Evolutionary conservation across 2,329 filamentous ascomycete genomes (phyloP).

Genomic region (Eurotiales sp.): DNA sequence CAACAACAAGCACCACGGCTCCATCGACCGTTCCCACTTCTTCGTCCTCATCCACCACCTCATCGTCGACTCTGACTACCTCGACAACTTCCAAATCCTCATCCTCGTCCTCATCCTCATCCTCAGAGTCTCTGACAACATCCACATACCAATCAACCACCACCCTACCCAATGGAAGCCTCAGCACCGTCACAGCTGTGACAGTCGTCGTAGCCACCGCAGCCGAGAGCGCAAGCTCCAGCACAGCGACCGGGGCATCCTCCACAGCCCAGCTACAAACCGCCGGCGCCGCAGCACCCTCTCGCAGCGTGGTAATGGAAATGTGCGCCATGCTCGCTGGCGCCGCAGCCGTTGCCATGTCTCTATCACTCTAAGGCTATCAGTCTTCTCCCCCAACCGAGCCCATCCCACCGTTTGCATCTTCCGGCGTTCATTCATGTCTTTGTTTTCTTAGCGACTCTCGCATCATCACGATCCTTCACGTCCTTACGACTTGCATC

Average conservation of each 20-base stretch:
- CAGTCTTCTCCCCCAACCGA: not conserved
- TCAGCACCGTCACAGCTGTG: conserved; percentile 43
- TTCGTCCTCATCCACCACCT: not conserved
- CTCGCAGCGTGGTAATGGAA: conserved; percentile 29
- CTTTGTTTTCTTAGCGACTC: conserved; percentile 10
- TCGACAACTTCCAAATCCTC: not conserved
- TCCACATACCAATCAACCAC: conserved; percentile 40
- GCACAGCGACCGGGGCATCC: conserved; percentile 16
- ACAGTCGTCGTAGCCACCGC: conserved; percentile 40
- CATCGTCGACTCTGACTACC: not conserved
- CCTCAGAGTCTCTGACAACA: conserved; percentile 19
- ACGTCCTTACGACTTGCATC: conserved; percentile 9
- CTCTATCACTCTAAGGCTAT: conserved; percentile 30
- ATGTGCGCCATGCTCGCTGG: conserved; percentile 39
- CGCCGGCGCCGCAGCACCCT: conserved; percentile 29
- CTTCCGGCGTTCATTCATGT: conserved; percentile 8
- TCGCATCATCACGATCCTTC: conserved; percentile 15
- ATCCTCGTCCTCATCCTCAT: conserved; percentile 5
- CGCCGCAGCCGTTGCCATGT: conserved; percentile 38
- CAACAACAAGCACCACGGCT: no score
- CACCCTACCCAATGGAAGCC: conserved; percentile 39
- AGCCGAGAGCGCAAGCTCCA: conserved; percentile 18
- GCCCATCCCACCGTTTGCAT: no score
- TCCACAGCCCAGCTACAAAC: conserved; percentile 39
- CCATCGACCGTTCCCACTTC: no score